phyloP scores from a whole-genome alignment of 2,329 filamentous ascomycete genomes.

The Scolecobasidium constrictum region DNA sequence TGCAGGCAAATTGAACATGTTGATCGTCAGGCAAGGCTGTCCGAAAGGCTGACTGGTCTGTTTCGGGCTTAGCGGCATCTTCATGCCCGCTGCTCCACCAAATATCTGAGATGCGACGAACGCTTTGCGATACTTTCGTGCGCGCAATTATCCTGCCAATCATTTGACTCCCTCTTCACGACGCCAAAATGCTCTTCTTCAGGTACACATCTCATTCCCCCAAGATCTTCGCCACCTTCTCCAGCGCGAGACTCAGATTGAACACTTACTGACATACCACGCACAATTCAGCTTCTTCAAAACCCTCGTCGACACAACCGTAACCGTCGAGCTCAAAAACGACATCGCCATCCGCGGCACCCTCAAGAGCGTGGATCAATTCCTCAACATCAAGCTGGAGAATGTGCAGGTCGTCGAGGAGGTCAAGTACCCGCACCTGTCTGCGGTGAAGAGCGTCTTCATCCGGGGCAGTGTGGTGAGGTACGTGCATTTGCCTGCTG shows the following conservation, averaged over 20 bases:
- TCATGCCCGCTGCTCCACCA: too few relatives aligned
- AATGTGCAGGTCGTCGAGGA: constrained; percentile 90
- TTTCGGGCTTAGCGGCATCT: too few relatives aligned
- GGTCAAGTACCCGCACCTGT: constrained; percentile 87
- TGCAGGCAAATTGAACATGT: too few relatives aligned
- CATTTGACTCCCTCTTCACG: background rate
- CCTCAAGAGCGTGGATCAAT: constrained; percentile 49
- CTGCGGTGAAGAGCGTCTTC: constrained; percentile 89
- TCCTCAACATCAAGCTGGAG: constrained; percentile 49
- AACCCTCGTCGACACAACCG: constrained; percentile 91
- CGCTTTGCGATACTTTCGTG: background rate
- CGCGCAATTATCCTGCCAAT: background rate
- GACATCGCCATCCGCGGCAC: constrained; percentile 95
- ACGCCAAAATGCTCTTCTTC: constrained; percentile 9
- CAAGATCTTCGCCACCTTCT: background rate
- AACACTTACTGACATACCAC: constrained; percentile 1
- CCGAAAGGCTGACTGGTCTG: too few relatives aligned
- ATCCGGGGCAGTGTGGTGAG: constrained; percentile 87
- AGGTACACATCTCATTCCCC: constrained; percentile 3
- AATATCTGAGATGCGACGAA: too few relatives aligned
- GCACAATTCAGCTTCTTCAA: constrained; percentile 36
- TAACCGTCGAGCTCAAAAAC: constrained; percentile 98
- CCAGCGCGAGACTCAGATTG: background rate
- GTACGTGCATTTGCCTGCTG: constrained; percentile 79
- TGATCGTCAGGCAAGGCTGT: too few relatives aligned